Evolutionary conservation across 345 rosid species (phyloP), one percentile per base, ranked within the genome.

Genomic region (Linum tenue): DNA sequence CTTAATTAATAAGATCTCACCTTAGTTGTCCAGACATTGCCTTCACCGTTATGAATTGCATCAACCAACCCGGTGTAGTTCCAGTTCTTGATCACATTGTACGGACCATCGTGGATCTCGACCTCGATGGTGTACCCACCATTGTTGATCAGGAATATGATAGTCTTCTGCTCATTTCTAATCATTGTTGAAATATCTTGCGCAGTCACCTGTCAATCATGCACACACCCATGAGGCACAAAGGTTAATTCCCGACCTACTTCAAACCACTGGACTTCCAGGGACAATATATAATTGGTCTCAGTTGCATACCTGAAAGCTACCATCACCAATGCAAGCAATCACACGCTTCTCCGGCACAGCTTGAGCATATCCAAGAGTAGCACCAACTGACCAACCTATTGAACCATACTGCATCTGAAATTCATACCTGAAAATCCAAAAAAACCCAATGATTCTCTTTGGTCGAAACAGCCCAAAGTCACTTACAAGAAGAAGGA

Each of bases 401-500:
- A 88, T 88, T 8, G 95, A 88, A 68, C 95, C 95, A 64, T 88
- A 88, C 66, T 88, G 95, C 95, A 88, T 86, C 74, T 88, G 91
- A 76, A 88, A 88, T 70, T 88, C 95, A 74, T 88, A 88, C 69
- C 60, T 57, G 38, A 6, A 17, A 17, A 57, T n/a, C 5, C 16
- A 31, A 22, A 3, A n/a, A 5, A 57, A 37, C 8, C 3, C 0
- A 57, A 12, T 48, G 60, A 4, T 22, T 22, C 31, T 22, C 31
- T 22, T 22, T 0, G 31, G 31, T 22, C 31, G 31, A 22, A 22
- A 22, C 31, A 22, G 31, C 31, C 31, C 31, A 22, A 22, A 22
- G 1, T 1, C 1, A 22, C 31, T 22, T 22, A 22, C 31, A 22
- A 22, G 31, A 22, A 22, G 31, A 22, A 22, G 31, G 31, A 22